Conservation (phyloP, 768 basidiomycete genomes). For the Russula griseocarnosa region DNA sequence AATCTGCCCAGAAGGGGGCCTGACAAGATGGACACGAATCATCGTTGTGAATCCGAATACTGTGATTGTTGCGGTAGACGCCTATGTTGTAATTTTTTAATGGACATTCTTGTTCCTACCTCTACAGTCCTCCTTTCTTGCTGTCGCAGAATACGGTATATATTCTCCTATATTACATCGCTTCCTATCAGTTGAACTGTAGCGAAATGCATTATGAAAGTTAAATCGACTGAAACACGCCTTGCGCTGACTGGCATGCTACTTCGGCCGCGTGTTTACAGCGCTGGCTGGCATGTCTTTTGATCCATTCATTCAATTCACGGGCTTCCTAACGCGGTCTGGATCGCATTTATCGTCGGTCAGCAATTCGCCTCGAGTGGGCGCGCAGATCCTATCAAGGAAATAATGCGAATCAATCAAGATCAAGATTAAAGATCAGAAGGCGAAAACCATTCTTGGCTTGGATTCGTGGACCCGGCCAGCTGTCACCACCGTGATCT, state of each 20-base stretch:
- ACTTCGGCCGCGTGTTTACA: slow-evolving; percentile 4
- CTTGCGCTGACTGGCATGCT: too few species aligned
- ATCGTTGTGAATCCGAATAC: neutral
- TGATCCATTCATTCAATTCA: neutral
- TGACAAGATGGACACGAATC: slow-evolving; percentile 4
- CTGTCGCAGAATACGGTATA: slow-evolving; percentile 16
- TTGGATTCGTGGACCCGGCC: neutral
- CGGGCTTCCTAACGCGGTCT: slow-evolving; percentile 5
- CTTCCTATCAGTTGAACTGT: slow-evolving; percentile 16
- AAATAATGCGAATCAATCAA: slow-evolving; percentile 23
- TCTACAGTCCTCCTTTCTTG: slow-evolving; percentile 10
- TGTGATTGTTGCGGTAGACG: slow-evolving; percentile 18
- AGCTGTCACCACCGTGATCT: slow-evolving; percentile 1
- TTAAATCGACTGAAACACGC: neutral
- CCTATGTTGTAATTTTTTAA: slow-evolving; percentile 12
- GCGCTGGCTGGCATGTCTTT: neutral
- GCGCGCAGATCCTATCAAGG: slow-evolving; percentile 20
- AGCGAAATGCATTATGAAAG: neutral
- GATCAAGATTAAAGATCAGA: slow-evolving; percentile 10
- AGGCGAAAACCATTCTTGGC: neutral
- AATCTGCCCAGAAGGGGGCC: slow-evolving; percentile 11
- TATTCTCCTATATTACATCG: slow-evolving; percentile 14
- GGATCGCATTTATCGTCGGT: slow-evolving; percentile 18
- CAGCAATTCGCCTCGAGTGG: slow-evolving; percentile 12
- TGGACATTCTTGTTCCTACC: slow-evolving; percentile 13